Base-by-base conservation (phyloP, 106 monocot species). In the Dioscorea dumetorum region DNA sequence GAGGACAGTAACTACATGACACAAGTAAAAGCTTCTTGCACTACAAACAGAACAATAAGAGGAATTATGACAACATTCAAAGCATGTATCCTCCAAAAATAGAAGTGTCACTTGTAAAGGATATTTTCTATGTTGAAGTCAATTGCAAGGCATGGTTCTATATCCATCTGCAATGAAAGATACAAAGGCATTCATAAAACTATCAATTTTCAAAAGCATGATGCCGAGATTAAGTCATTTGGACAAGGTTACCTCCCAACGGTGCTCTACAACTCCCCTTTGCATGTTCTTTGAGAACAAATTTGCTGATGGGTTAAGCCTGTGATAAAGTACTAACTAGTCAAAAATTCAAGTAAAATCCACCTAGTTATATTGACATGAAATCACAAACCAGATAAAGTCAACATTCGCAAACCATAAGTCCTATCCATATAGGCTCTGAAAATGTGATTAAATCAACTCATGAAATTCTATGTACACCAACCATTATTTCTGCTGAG, bases 71-170 rank as follows among this genome's bases (percentile, higher is more conserved):
- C 0, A 10, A 41, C 10, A 10, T 41, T 41, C 9, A 0, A 41
- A 6, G 6, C 9, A 6, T 41, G 10, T 41, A 41, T 41, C 3
- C 10, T 41, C 10, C 0, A 5, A 41, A 41, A 41, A 41, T 41
- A 41, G 41, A 41, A 41, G 41, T 8, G 41, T 41, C 41, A 3
- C 41, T 8, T 8, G 41, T 8, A 53, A 85, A 85, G 88, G 95
- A 91, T 95, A 95, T 91, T 81, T 81, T 84, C 70, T 35, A 84
- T 84, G 33, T 73, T 62, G 57, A 84, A 97, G 62, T 82, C 23
- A 73, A 97, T 78, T 18, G 84, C 86, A 78, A 86, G 80, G 72
- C 90, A 89, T 15, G 85, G 84, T 32, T 84, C 84, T 72, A 97
- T 84, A 51, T 86, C 77, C 88, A 92, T 86, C 94, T 91, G 85